phyloP scores from a whole-genome alignment of 768 basidiomycete species.

The Macrolepiota dolichaula region DNA sequence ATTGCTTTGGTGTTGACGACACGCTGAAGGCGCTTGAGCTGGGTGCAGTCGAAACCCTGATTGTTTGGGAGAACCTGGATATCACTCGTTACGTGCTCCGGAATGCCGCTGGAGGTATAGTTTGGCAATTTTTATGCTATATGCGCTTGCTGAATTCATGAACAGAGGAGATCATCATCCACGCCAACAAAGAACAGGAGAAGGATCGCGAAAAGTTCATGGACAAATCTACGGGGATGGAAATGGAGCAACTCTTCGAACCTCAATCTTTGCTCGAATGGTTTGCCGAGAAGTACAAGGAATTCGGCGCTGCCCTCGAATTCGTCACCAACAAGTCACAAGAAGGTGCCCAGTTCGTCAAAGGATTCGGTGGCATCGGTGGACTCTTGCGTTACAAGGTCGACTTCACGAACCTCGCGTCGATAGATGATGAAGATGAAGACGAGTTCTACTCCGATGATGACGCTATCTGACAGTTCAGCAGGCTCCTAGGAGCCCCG shows the following conservation, averaged over 20 bases:
- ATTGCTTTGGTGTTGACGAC: slow-evolving; percentile 97
- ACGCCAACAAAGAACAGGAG: slow-evolving; percentile 78
- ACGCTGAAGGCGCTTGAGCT: slow-evolving; percentile 95
- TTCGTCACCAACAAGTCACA: slow-evolving; percentile 96
- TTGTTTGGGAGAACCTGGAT: slow-evolving; percentile 98
- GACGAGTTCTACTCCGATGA: slow-evolving; percentile 84
- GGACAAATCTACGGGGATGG: slow-evolving; percentile 90
- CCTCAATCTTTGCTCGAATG: slow-evolving; percentile 91
- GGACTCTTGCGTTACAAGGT: slow-evolving; percentile 97
- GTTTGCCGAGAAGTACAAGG: slow-evolving; percentile 98
- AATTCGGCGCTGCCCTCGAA: slow-evolving; percentile 93
- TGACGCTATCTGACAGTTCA: slow-evolving; percentile 80
- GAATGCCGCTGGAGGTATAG: slow-evolving; percentile 83
- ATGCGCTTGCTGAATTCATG: neutral
- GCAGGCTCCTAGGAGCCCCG: slow-evolving; percentile 85
- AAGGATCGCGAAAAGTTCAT: slow-evolving; percentile 93
- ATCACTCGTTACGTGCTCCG: slow-evolving; percentile 84
- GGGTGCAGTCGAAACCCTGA: slow-evolving; percentile 93
- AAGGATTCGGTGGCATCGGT: slow-evolving; percentile 98
- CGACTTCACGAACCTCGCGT: slow-evolving; percentile 81
- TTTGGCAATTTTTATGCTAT: neutral
- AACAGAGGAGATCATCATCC: slow-evolving; percentile 79
- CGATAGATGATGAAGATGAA: slow-evolving; percentile 79
- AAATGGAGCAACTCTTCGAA: slow-evolving; percentile 90
- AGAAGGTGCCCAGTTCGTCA: slow-evolving; percentile 97